Conservation (phyloP, 2,329 filamentous ascomycete species). For the Penicillium frequentans region DNA sequence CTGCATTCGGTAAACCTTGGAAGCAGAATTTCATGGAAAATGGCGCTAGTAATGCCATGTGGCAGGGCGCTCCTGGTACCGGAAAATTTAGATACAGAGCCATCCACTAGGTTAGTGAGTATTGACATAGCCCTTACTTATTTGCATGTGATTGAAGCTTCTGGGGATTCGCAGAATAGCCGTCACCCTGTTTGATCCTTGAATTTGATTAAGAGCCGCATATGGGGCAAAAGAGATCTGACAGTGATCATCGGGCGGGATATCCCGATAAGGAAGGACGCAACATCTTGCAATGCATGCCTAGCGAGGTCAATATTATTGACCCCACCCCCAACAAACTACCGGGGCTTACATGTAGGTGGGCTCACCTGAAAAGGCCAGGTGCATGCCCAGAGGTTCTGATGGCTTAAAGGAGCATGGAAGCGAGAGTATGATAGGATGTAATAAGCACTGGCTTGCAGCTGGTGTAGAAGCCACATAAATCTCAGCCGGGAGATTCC, state of each 20-base stretch:
- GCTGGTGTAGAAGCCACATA: background rate
- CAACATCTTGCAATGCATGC: background rate
- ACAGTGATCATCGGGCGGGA: background rate
- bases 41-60: background rate
- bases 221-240: background rate
- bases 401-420: background rate
- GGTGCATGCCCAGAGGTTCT: background rate
- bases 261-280: background rate
- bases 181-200: background rate
- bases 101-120: background rate
- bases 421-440: background rate
- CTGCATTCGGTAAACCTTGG: background rate
- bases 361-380: background rate
- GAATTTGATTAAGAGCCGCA: no score
- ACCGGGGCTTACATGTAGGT: background rate
- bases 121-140: background rate
- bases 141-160: background rate
- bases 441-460: background rate
- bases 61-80: background rate
- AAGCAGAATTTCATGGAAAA: background rate
- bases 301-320: no score
- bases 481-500: background rate
- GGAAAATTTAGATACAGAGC: background rate
- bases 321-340: background rate
- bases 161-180: background rate